These are phyloP conservation scores for Tulasnella sp. DNA, from an alignment of 768 basidiomycete genomes.

Conservation along the genomic window DNA sequence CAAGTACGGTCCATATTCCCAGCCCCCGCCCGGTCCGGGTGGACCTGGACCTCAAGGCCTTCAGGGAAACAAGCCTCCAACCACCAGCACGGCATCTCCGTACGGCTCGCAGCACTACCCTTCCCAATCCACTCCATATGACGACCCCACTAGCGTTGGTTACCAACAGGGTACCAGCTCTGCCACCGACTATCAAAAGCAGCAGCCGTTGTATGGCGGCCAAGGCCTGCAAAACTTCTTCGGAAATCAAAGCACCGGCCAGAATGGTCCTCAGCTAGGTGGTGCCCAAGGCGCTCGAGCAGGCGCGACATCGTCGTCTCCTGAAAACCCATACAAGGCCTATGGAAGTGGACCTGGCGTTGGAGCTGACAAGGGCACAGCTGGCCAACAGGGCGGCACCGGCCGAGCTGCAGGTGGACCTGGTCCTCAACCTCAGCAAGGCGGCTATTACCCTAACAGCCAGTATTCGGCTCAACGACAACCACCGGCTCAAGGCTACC, in stretches of 20 bases:
- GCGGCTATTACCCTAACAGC: constrained; percentile 26
- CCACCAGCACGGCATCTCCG: constrained; percentile 12
- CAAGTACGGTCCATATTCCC: constrained; percentile 20
- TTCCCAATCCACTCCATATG: constrained; percentile 13
- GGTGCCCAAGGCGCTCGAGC: neutral
- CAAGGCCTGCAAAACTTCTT: constrained; percentile 26
- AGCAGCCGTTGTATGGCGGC: constrained; percentile 6
- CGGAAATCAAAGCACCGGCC: constrained; percentile 14
- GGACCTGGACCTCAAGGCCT: constrained; percentile 12
- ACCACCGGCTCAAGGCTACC: constrained; percentile 22
- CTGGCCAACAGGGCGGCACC: neutral
- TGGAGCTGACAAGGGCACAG: neutral
- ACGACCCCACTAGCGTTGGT: constrained; percentile 14
- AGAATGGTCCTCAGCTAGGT: constrained; percentile 21
- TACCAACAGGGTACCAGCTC: constrained; percentile 8
- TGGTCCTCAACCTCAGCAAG: constrained; percentile 24
- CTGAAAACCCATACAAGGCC: constrained; percentile 25
- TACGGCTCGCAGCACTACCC: constrained; percentile 26
- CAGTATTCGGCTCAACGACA: constrained; percentile 22
- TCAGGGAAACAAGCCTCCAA: constrained; percentile 11
- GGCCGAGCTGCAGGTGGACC: constrained; percentile 13
- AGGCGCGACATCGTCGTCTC: constrained; percentile 16
- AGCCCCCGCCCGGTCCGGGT: constrained; percentile 4
- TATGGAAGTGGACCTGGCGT: constrained; percentile 22
- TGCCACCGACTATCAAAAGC: constrained; percentile 17